Conservation (phyloP, 2,329 filamentous ascomycete species). For the Aspergillus phoenicis region DNA sequence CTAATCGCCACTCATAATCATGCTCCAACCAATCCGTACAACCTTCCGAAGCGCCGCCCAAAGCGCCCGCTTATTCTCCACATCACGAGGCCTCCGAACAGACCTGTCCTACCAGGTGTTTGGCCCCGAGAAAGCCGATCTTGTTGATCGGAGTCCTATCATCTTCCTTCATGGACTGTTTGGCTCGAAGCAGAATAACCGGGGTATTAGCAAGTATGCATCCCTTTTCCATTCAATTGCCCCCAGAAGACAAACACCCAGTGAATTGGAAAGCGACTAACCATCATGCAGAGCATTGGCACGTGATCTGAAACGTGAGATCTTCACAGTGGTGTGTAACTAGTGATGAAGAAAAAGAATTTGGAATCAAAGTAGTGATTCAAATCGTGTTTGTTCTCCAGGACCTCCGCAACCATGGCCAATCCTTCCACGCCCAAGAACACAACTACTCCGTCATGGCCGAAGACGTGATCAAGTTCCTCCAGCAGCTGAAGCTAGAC, state of each 20-base stretch:
- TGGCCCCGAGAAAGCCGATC: slow-evolving; percentile 37
- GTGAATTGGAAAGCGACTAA: background rate
- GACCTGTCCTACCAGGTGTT: slow-evolving; percentile 42
- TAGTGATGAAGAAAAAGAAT: slow-evolving; percentile 3
- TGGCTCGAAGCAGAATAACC: slow-evolving; percentile 92
- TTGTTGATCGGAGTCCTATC: slow-evolving; percentile 60
- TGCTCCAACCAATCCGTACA: slow-evolving; percentile 16
- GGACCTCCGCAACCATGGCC: slow-evolving; percentile 92
- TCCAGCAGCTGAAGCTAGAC: slow-evolving; percentile 68
- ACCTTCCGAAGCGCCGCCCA: slow-evolving; percentile 16
- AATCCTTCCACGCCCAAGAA: slow-evolving; percentile 73
- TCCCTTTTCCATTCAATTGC: background rate
- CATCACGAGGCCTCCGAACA: slow-evolving; percentile 27
- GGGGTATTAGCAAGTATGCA: slow-evolving; percentile 89
- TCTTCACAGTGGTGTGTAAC: slow-evolving; percentile 74
- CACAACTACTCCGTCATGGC: slow-evolving; percentile 86
- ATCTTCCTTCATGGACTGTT: slow-evolving; percentile 92
- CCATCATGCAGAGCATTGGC: slow-evolving; percentile 63
- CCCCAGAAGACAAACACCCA: too few species aligned
- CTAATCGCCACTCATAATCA: slow-evolving; percentile 13
- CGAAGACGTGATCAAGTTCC: slow-evolving; percentile 78
- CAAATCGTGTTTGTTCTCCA: slow-evolving; percentile 34
- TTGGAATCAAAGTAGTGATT: background rate
- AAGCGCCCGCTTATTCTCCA: slow-evolving; percentile 35
- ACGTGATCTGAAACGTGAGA: slow-evolving; percentile 73